Percentiles rank a stretch among this genome's conserved stretches.
These are phyloP conservation scores for Monosporascus sp. DNA, from an alignment of 2,329 filamentous ascomycete genomes.

Conservation along the genomic window DNA sequence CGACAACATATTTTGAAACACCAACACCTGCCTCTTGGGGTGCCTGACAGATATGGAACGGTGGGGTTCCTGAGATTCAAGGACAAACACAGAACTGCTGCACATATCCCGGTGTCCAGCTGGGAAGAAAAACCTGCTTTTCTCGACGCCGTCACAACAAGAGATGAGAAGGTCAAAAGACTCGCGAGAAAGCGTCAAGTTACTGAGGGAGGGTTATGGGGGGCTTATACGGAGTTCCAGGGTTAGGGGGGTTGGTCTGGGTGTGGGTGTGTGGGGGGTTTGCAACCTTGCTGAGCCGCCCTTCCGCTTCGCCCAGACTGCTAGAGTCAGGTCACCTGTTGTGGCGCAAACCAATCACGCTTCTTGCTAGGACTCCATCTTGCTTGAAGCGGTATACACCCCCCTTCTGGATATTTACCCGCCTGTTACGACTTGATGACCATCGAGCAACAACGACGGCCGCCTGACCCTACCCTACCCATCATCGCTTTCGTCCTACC, in stretches of 20 bases:
- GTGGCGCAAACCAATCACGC: constrained; percentile 33
- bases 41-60: too few species aligned
- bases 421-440: not conserved
- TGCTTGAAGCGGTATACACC: constrained; percentile 2
- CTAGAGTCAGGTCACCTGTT: constrained; percentile 34
- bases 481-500: not conserved
- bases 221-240: not conserved
- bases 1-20: not conserved
- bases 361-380: constrained; percentile 14
- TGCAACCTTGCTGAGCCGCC: not conserved
- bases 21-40: too few species aligned
- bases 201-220: not conserved
- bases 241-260: not conserved
- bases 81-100: not conserved
- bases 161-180: not conserved
- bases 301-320: not conserved
- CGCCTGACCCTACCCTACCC: not conserved
- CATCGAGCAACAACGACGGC: not conserved
- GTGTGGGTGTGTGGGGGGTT: not conserved
- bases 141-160: not conserved
- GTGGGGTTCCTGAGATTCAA: too few species aligned
- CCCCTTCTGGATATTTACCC: not conserved
- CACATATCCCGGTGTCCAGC: not conserved
- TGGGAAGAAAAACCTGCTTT: not conserved
- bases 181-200: not conserved